Evolutionary conservation across 768 basidiomycete genomes (phyloP), one percentile per base, ranked within the genome.

Genomic region (Phallus indusiatus): DNA sequence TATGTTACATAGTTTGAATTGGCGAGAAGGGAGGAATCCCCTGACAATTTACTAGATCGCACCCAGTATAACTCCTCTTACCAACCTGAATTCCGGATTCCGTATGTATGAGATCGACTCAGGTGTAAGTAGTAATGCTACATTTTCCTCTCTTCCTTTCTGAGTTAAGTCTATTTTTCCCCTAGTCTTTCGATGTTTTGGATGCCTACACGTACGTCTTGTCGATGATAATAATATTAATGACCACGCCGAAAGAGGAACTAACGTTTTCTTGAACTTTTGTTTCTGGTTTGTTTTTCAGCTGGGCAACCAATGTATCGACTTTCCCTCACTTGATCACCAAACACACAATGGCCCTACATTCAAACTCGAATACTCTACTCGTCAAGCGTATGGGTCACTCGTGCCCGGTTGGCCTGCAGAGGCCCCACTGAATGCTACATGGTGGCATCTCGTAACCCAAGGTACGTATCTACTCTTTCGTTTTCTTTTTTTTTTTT

Each of bases 391-490:
- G 0, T 90, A 88, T 60, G 88, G 86, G 34, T 66, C 65, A 37
- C 79, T 70, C 55, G 77, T 85, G 54, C 69, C 75, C 1, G 74
- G 78, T 35, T 90, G 88, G 88, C 73, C 75, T 24, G 67, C 72
- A 2, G 73, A 76, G 56, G 86, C 86, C 66, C 88, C 88, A 0
- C 70, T 90, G 62, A 90, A 90, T 61, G 85, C 85, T 7, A 89
- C 88, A 10, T 90, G 85, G 83, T 90, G 88, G 88, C 88, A 89
- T 64, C 78, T 70, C 50, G 85, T 90, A 47, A 89, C 88, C 10
- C 86, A 88, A 71, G 78, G 85, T 83, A 58, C 62, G 76, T 72
- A 18, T 35, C 60, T 24, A 14, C 9, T 36, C 22, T 22, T 7
- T 7, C 28, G n/a, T n/a, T n/a, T n/a, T n/a, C n/a, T n/a, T n/a